Base-by-base conservation (phyloP, 2,329 filamentous ascomycete genomes). In the Geosmithia flava region DNA sequence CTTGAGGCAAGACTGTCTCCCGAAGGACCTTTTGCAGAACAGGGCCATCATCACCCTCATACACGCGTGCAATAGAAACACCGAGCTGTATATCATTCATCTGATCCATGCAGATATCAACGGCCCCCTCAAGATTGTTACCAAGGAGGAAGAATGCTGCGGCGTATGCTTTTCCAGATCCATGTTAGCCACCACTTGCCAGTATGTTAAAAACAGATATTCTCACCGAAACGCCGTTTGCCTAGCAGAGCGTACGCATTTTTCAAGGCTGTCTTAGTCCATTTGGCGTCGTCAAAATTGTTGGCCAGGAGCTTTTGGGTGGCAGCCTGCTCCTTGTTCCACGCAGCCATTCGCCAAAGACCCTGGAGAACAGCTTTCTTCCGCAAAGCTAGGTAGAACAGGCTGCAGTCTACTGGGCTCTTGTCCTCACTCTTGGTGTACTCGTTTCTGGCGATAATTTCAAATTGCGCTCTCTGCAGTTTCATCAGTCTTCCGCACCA, bases 181-280 rank as follows among this genome's bases (percentile, higher is more conserved):
- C 69, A 53, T 19, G 20, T 20, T 33, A 44, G n/a, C 11, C 40
- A 44, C 20, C 11, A 29, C 15, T 7, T 23, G 19, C 11, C 4
- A 20, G 17, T 8, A n/a, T 17, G 23, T 30, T 17, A 20, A 42
- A 4, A 4, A 19, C 17, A 16, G 11, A 16, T 19, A 3, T 20
- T 27, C 47, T 23, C 45, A 88, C 85, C 79, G 62, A 96, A 96
- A 46, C 93, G 76, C 43, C 88, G 78, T 65, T 89, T 94, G 54
- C 91, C 93, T 60, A 98, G 82, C 48, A 98, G 67, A 2, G 93
- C 91, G 65, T 96, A 98, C 0, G 93, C 93, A 62, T 98, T 98
- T 66, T 98, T 98, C 51, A 95, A 69, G 0, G 93, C 93, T 4
- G 87, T 81, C 1, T 86, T 95, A 61, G 79, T 85, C 87, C 93